Evolutionary conservation across 164 flowering plant genomes (phyloP).

Genomic region (Magnolia officinalis): DNA sequence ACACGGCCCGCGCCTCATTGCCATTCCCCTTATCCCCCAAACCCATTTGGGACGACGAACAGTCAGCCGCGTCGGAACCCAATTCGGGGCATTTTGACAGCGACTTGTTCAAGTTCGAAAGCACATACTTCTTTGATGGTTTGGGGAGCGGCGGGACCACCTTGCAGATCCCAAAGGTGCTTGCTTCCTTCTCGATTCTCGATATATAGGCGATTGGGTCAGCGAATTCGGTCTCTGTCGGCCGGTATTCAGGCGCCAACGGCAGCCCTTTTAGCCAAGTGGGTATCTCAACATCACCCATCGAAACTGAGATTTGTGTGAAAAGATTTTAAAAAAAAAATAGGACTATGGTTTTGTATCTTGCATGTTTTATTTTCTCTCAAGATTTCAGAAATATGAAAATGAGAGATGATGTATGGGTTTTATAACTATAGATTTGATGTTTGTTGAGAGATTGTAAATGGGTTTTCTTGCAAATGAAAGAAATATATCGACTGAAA

Average conservation of each 20-base stretch:
- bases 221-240: slow-evolving; percentile 92
- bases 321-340: background rate
- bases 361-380: background rate
- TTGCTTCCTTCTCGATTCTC: slow-evolving; percentile 92
- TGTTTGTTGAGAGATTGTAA: background rate
- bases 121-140: slow-evolving; percentile 76
- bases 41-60: slow-evolving; percentile 17
- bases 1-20: slow-evolving; percentile 55
- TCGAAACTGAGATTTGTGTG: slow-evolving; percentile 16
- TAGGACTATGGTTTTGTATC: background rate
- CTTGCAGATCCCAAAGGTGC: slow-evolving; percentile 92
- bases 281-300: slow-evolving; percentile 76
- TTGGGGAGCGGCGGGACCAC: slow-evolving; percentile 90
- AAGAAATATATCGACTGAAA: background rate
- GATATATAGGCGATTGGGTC: slow-evolving; percentile 98
- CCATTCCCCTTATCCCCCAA: slow-evolving; percentile 26
- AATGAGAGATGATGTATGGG: background rate
- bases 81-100: slow-evolving; percentile 65
- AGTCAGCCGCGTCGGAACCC: slow-evolving; percentile 26
- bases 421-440: slow-evolving; percentile 15
- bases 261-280: slow-evolving; percentile 80
- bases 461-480: background rate
- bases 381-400: background rate
- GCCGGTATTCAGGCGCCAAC: slow-evolving; percentile 79
- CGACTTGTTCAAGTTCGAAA: slow-evolving; percentile 65